Conservation (phyloP, 257 asterid species). For the Prunella vulgaris region DNA sequence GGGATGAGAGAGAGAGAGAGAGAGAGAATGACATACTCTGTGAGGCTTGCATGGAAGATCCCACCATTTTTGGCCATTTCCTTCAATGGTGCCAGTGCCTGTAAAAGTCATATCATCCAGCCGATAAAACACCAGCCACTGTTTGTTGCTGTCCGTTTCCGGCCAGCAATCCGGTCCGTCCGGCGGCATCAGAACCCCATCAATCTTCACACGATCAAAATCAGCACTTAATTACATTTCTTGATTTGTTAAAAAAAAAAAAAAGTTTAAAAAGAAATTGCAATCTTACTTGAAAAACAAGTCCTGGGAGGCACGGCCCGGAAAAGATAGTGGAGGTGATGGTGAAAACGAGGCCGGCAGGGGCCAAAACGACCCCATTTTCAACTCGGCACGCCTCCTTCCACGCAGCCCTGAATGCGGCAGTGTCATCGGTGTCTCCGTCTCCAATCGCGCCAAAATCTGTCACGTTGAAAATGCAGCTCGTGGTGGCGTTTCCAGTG, state of each 20-base stretch:
- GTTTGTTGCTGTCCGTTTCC: slow-evolving; percentile 61
- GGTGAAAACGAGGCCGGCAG: slow-evolving; percentile 40
- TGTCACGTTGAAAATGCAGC: slow-evolving; percentile 61
- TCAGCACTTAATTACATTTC: neutral
- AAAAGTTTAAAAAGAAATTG: no score
- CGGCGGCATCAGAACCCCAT: slow-evolving; percentile 84
- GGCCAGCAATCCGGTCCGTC: slow-evolving; percentile 99
- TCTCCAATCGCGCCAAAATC: slow-evolving; percentile 79
- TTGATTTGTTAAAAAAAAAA: neutral
- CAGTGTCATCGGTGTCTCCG: slow-evolving; percentile 73
- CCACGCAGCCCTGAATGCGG: slow-evolving; percentile 82
- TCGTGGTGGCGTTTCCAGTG: slow-evolving; percentile 12
- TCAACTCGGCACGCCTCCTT: slow-evolving; percentile 79
- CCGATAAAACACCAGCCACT: slow-evolving; percentile 87
- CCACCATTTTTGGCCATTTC: slow-evolving; percentile 95
- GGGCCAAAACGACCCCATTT: slow-evolving; percentile 56
- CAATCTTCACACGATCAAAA: slow-evolving; percentile 59
- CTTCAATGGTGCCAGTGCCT: slow-evolving; percentile 84
- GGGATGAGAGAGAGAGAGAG: no score
- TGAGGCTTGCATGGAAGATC: slow-evolving; percentile 99
- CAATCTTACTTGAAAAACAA: slow-evolving; percentile 58
- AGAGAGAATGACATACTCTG: slow-evolving; percentile 41
- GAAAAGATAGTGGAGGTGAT: slow-evolving; percentile 85
- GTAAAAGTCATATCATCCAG: slow-evolving; percentile 62
- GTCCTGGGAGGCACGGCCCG: slow-evolving; percentile 87